Base-by-base conservation (phyloP, 2,329 filamentous ascomycete genomes). In the Byssoonygena ceratinophila region DNA sequence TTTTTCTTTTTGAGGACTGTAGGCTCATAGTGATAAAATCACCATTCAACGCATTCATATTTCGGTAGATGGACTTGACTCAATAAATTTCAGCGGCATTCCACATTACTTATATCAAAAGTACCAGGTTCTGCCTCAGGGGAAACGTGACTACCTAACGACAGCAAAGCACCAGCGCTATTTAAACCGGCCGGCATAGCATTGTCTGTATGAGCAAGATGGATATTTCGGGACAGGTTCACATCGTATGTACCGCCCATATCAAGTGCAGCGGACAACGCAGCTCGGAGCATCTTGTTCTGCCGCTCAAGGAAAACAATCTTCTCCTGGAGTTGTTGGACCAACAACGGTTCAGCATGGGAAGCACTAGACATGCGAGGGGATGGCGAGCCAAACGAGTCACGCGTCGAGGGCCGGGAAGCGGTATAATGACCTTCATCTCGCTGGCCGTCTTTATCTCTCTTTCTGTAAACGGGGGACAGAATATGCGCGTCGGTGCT, bases 261-360 rank as follows among this genome's bases (percentile, higher is more conserved):
- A 48, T 71, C 67, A 25, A 71, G 57, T 4, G 68, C 68, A 1
- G 68, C 68, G 29, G 70, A 56, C 8, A 72, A 63, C 31, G 69
- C 69, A 4, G 69, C 69, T 32, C 70, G 69, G 9, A 72, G 66
- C 48, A 71, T 63, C 51, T 66, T 66, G 57, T 72, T 72, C 47
- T 72, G 69, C 12, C 66, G 67, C 53, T 71, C 68, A 6, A 72
- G 64, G 20, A 66, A 63, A 7, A 65, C 62, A 32, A 71, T 62
- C 14, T 68, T 67, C 14, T 64, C 63, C 54, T 71, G 67, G 5
- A 71, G 63, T 39, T 60, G 58, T n/a, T 61, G 57, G 11, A 61
- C 49, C 31, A 52, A 44, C 8, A 45, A n/a, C 3, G n/a, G 11
- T 20, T 45, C 43, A 3, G 23, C 25, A 12, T 27, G 2, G 3